A percentile compares a stretch with the other conserved stretches of the same genome.
Conservation (phyloP, 352 stramenopile species). For the Thalassiosira hispida region DNA sequence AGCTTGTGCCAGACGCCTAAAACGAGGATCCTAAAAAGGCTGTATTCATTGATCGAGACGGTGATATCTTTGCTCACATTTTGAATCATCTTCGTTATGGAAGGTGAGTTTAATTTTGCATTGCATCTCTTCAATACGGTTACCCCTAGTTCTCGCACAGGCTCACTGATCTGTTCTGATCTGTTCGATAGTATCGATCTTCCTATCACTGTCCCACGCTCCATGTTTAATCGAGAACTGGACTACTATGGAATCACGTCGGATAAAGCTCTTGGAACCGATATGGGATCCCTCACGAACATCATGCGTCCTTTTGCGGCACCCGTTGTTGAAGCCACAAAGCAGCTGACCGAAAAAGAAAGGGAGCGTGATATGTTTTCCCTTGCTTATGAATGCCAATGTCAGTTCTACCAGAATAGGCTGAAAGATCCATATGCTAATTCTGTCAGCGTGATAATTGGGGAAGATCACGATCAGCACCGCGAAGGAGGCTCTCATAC, state of each 20-base stretch:
- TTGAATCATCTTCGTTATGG: constrained; percentile 45
- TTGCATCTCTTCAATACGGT: too few relatives aligned
- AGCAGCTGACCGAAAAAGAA: too few relatives aligned
- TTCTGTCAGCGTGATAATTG: too few relatives aligned
- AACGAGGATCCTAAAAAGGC: constrained; percentile 24
- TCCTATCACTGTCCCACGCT: constrained; percentile 6
- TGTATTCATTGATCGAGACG: constrained; percentile 35
- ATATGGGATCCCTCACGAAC: not conserved
- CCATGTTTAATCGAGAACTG: constrained; percentile 10
- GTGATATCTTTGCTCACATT: constrained; percentile 34
- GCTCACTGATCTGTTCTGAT: not conserved
- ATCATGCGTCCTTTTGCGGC: not conserved
- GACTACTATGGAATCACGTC: constrained; percentile 6
- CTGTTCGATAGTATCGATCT: not conserved
- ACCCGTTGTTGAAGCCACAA: not conserved
- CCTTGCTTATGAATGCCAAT: not conserved
- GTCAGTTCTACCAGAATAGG: not conserved
- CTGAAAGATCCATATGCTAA: not conserved
- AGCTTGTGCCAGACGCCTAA: constrained; percentile 27
- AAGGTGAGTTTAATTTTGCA: constrained; percentile 10
- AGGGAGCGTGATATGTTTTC: constrained; percentile 3
- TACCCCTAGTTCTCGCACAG: too few relatives aligned
- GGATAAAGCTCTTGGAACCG: not conserved
- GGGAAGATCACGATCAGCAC: too few relatives aligned
- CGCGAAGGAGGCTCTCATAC: too few relatives aligned